A percentile compares a stretch with the other conserved stretches of the same genome.
These are phyloP conservation scores for Flaveria robusta DNA, from an alignment of 129 eudicot genomes.

Conservation along the genomic window DNA sequence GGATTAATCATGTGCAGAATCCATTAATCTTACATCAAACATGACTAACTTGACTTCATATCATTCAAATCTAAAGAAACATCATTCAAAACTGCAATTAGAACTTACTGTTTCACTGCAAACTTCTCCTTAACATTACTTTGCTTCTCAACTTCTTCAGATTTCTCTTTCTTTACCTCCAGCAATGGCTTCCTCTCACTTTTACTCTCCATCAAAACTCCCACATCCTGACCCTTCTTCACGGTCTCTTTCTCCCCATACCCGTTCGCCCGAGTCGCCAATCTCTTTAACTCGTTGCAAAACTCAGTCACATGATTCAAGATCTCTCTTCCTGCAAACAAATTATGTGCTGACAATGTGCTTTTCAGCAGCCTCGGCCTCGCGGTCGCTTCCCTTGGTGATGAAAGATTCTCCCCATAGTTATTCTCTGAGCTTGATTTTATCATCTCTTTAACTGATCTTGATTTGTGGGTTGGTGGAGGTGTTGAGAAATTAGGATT, in stretches of 20 bases:
- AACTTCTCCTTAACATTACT: constrained; percentile 45
- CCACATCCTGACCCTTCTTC: constrained; percentile 33
- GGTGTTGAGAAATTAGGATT: constrained; percentile 79
- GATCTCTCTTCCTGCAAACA: constrained; percentile 74
- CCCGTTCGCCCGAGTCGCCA: constrained; percentile 63
- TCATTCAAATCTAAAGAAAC: too few relatives aligned
- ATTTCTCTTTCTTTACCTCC: constrained; percentile 52
- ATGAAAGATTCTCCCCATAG: constrained; percentile 23
- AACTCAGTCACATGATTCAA: constrained; percentile 72
- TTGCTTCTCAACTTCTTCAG: constrained; percentile 33
- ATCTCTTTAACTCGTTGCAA: constrained; percentile 73
- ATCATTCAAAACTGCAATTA: background rate
- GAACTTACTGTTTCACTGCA: constrained; percentile 54
- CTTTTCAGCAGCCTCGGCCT: constrained; percentile 57
- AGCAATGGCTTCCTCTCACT: constrained; percentile 77
- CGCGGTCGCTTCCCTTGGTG: constrained; percentile 39
- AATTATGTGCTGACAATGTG: constrained; percentile 69
- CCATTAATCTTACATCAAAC: too few relatives aligned
- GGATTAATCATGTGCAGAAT: background rate
- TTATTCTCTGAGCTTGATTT: constrained; percentile 78
- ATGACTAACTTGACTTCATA: too few relatives aligned
- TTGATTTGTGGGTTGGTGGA: constrained; percentile 41
- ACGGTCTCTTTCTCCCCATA: constrained; percentile 30
- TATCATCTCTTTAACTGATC: constrained; percentile 52
- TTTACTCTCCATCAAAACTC: constrained; percentile 40